These are phyloP conservation scores for Myxozyma nipponensis DNA, from an alignment of 805 yeast species.

Conservation along the genomic window DNA sequence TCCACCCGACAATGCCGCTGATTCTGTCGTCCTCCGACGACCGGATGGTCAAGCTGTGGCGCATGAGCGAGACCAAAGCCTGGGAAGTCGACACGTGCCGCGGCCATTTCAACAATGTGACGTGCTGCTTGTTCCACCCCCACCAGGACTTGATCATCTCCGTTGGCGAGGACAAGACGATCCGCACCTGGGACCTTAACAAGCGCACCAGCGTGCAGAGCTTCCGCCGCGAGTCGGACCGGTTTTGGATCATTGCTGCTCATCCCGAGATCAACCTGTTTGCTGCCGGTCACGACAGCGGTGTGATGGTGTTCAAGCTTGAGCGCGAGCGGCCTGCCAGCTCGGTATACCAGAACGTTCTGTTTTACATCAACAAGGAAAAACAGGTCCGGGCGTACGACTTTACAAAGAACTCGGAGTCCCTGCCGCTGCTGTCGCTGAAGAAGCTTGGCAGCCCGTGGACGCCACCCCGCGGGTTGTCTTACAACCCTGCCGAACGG, in stretches of 20 bases:
- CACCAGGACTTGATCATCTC: conserved; percentile 87
- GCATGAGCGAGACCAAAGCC: conserved; percentile 95
- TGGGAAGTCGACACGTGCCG: conserved; percentile 99
- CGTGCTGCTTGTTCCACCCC: conserved; percentile 88
- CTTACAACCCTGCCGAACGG: conserved; percentile 90
- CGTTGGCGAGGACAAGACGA: conserved; percentile 92
- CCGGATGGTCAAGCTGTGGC: conserved; percentile 90
- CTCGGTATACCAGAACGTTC: conserved; percentile 62
- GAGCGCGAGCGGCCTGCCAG: conserved; percentile 98
- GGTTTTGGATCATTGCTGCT: conserved; percentile 88
- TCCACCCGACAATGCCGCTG: conserved; percentile 94
- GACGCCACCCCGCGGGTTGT: conserved; percentile 77
- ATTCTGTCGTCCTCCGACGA: conserved; percentile 97
- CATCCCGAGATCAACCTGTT: conserved; percentile 90
- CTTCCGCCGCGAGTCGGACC: conserved; percentile 87
- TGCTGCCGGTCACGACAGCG: conserved; percentile 92
- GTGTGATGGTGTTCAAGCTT: conserved; percentile 95
- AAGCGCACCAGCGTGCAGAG: conserved; percentile 90
- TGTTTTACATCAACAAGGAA: conserved; percentile 74
- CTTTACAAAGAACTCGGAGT: conserved; percentile 56
- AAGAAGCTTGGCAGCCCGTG: conserved; percentile 81
- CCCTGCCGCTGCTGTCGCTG: conserved; percentile 77
- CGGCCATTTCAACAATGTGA: conserved; percentile 93
- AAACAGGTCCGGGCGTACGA: conserved; percentile 82
- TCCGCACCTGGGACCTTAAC: conserved; percentile 95